Percentiles rank a stretch among this genome's conserved stretches.
Conservation (phyloP, 495 filamentous ascomycete genomes). For the Glutinoglossum americanum region DNA sequence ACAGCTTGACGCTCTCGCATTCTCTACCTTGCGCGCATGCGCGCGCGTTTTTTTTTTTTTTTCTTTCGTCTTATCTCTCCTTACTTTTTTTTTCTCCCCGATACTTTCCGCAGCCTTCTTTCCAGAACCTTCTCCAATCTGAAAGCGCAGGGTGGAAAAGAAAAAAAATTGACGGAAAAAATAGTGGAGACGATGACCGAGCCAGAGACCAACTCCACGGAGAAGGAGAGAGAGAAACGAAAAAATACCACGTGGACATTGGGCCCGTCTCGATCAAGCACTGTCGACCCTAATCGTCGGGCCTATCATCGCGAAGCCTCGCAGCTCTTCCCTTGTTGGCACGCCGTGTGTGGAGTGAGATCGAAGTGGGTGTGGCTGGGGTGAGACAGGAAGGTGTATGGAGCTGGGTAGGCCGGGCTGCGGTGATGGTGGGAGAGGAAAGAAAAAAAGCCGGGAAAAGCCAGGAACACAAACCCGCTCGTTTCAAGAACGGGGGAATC, state of each 20-base stretch:
- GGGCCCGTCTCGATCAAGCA: neutral
- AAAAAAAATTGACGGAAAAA: too few relatives aligned
- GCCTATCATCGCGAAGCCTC: neutral
- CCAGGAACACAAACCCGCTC: neutral
- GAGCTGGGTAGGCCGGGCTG: too few relatives aligned
- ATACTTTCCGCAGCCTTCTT: too few relatives aligned
- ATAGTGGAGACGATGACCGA: neutral
- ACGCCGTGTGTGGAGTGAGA: neutral
- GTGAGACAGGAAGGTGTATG: neutral
- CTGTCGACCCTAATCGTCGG: neutral
- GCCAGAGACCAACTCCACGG: too few relatives aligned
- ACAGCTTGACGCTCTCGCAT: too few relatives aligned
- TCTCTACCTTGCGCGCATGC: too few relatives aligned
- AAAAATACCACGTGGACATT: neutral
- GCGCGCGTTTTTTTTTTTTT: neutral
- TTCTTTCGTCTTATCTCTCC: too few relatives aligned
- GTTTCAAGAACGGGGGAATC: neutral
- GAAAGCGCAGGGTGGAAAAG: too few relatives aligned
- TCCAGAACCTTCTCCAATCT: neutral
- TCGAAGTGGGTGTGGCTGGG: neutral
- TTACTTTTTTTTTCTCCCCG: too few relatives aligned
- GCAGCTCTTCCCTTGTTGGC: neutral
- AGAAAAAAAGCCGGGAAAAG: neutral
- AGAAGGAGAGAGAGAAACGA: neutral
- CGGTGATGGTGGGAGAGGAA: neutral